Conservation (phyloP, 1,284 basidiomycete species). For the Fistulinella staudtii region DNA sequence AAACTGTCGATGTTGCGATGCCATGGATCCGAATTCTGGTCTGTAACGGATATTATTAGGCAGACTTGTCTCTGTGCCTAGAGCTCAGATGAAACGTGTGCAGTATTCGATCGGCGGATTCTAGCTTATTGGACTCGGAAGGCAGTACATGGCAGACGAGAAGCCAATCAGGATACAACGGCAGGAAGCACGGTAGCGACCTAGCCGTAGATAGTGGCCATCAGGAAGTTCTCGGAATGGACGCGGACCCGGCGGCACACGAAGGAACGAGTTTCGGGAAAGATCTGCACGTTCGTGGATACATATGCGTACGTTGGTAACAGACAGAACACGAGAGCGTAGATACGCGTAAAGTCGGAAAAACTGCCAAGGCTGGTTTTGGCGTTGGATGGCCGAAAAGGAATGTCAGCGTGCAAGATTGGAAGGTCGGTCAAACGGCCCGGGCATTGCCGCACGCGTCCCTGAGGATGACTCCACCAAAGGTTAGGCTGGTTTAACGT, state of each 20-base stretch:
- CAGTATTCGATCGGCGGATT: no score
- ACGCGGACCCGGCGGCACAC: slow-evolving; percentile 8
- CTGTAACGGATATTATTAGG: no score
- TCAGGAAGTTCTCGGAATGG: slow-evolving; percentile 20
- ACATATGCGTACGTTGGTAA: background rate
- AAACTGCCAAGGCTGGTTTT: slow-evolving; percentile 12
- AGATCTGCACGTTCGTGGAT: slow-evolving; percentile 16
- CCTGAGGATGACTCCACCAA: background rate
- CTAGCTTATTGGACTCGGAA: no score
- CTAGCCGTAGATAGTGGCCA: background rate
- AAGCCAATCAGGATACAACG: no score
- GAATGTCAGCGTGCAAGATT: slow-evolving; percentile 2
- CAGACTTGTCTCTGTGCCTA: no score
- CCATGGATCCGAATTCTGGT: no score
- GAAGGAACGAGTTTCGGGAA: background rate
- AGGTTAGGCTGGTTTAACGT: background rate
- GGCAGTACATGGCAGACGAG: no score
- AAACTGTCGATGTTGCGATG: no score
- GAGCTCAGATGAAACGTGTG: no score
- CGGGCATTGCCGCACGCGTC: slow-evolving; percentile 17
- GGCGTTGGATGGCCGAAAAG: slow-evolving; percentile 10
- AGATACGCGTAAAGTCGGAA: slow-evolving; percentile 2
- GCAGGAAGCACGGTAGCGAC: no score
- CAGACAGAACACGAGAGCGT: background rate
- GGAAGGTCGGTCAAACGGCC: slow-evolving; percentile 18